Evolutionary conservation across 2,329 filamentous ascomycete species (phyloP), one percentile per base, ranked within the genome.

Genomic region (Paraphoma sp.): DNA sequence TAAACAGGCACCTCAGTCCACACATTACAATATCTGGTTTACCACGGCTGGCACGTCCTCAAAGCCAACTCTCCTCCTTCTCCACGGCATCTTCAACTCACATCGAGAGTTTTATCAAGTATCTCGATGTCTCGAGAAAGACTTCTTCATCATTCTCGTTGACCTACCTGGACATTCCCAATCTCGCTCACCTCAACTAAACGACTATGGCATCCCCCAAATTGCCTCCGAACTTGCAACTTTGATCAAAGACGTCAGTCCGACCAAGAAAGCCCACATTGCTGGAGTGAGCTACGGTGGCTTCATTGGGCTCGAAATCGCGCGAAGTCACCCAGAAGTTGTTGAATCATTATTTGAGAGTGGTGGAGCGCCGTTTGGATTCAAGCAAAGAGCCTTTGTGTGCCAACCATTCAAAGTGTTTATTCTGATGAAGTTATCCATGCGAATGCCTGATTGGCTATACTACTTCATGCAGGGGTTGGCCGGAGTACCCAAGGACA

Each of bases 221-320:
- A 16, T 51, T 12, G 12, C 48, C 51, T 43, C 56, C 60, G 49
- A 54, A 59, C 49, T 48, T 29, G 17, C 14, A 1, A 53, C 56
- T 6, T 18, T 62, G 4, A 55, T 51, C 49, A 16, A 31, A 3
- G 50, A 49, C 23, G 45, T 53, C 23, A 64, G 48, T 48, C 33
- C 10, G 8, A 40, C 28, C 8, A 4, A 18, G 31, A 48, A 41
- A 45, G 61, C 57, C 3, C 63, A 66, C 46, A 30, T 64, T 41
- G 61, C 62, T 30, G 63, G 63, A 12, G 17, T 66, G 17, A 59
- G 51, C 11, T 41, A 63, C 9, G 63, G 63, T 43, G 63, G 63
- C 33, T 57, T 52, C 54, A 36, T 66, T 38, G 59, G 31, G 3
- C 46, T 56, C 16, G 40, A 51, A 11, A 41, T 66, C 11, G 61